Evolutionary conservation across 768 basidiomycete genomes (phyloP).

Genomic region (Panellus pusillus): DNA sequence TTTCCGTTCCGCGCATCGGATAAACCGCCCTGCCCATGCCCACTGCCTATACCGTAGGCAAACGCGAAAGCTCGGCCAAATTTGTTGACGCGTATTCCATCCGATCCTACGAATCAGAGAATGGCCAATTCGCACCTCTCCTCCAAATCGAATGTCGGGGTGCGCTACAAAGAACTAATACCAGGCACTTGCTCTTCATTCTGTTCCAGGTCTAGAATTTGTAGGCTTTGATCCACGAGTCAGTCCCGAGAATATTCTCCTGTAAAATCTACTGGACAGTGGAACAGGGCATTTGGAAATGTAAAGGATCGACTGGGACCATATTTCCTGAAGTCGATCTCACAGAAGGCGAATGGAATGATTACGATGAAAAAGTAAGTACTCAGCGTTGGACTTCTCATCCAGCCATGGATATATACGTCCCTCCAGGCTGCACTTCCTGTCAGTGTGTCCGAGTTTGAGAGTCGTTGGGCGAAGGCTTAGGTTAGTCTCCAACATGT

Average conservation of each 20-base stretch:
- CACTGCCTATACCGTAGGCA: slow-evolving; percentile 39
- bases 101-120: slow-evolving; percentile 59
- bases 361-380: slow-evolving; percentile 88
- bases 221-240: slow-evolving; percentile 74
- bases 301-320: slow-evolving; percentile 58
- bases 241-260: slow-evolving; percentile 16
- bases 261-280: not conserved
- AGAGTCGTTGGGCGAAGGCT: slow-evolving; percentile 68
- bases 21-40: slow-evolving; percentile 2
- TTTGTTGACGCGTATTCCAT: slow-evolving; percentile 57
- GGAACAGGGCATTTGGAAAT: slow-evolving; percentile 76
- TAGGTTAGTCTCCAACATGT: slow-evolving; percentile 25
- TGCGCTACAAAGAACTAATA: not conserved
- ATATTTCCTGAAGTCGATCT: slow-evolving; percentile 69
- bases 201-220: slow-evolving; percentile 68
- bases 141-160: slow-evolving; percentile 75
- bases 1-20: not conserved
- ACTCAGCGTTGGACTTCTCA: not conserved
- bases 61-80: slow-evolving; percentile 79
- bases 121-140: slow-evolving; percentile 62
- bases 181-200: not conserved
- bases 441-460: slow-evolving; percentile 69
- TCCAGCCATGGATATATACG: not conserved
- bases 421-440: slow-evolving; percentile 52
- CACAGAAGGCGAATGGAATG: slow-evolving; percentile 71